Base-by-base conservation (phyloP, 2,329 filamentous ascomycete genomes). In the Aspergillus uvarum region DNA sequence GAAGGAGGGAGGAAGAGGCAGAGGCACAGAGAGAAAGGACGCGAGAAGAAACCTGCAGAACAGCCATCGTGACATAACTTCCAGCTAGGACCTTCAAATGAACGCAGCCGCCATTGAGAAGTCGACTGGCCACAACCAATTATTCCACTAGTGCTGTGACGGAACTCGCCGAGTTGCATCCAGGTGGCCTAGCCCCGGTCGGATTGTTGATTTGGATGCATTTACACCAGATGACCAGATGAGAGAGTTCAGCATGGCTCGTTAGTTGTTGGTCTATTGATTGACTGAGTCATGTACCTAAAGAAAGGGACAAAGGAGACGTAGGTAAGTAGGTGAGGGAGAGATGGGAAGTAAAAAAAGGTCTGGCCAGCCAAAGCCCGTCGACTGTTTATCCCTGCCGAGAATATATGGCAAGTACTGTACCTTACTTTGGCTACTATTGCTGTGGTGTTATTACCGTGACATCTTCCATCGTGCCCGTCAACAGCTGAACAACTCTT, bases 111-210 rank as follows among this genome's bases (percentile, higher is more conserved):
- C 38, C 38, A 19, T 44, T 44, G 16, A 16, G 38, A 44, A 44
- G 38, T 44, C 38, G 14, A 44, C 38, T 42, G 29, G 35, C 7
- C 16, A 22, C 31, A 19, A 26, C 22, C 21, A 32, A 24, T 44
- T n/a, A 54, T 11, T 21, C n/a, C 10, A 44, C 47, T 54, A 19
- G 52, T 54, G 26, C 52, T 24, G 42, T 54, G 52, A 54, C 52
- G 52, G 52, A 54, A 47, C 42, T 54, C 52, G 24, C 52, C 52
- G 52, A 54, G 29, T 32, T 29, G 48, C 29, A 24, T 50, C 48
- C 19, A 29, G 22, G 26, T 50, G 19, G 48, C 19, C 48, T 50
- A 31, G 48, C 21, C 26, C 48, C 22, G 48, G 52, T 16, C 24
- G 42, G 10, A 7, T 11, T n/a, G 16, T 19, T 44, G 6, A 44